Conservation (phyloP, 768 basidiomycete species). For the Collybia sp. region DNA sequence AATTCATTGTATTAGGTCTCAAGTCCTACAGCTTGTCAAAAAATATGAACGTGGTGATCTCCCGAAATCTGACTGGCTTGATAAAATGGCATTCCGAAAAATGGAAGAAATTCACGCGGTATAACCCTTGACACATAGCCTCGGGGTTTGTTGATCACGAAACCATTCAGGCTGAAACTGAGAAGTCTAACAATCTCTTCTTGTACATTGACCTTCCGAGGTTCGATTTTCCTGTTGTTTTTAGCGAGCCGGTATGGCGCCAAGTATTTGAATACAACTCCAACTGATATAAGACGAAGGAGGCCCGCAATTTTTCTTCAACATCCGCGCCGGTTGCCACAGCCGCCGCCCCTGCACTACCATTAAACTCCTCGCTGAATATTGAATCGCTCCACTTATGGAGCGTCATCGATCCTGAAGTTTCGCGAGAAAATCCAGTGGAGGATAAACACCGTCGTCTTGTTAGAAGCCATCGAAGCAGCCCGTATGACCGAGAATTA, state of each 20-base stretch:
- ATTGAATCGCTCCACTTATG: conserved; percentile 52
- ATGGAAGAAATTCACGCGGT: conserved; percentile 95
- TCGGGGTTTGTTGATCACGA: not conserved
- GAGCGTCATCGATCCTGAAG: conserved; percentile 88
- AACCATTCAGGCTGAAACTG: conserved; percentile 68
- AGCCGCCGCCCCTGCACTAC: conserved; percentile 38
- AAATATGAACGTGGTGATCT: conserved; percentile 95
- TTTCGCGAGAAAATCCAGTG: conserved; percentile 89
- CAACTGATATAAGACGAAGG: conserved; percentile 20
- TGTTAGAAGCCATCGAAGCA: conserved; percentile 91
- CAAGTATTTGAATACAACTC: no score
- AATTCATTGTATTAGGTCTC: no score
- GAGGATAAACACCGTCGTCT: conserved; percentile 95
- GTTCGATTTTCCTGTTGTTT: conserved; percentile 97
- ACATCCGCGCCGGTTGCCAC: conserved; percentile 39
- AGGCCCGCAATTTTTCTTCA: conserved; percentile 32
- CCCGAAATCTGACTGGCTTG: conserved; percentile 93
- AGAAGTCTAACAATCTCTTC: conserved; percentile 91
- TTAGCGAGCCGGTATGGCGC: conserved; percentile 69
- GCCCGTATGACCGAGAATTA: conserved; percentile 90
- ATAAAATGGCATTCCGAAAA: conserved; percentile 87
- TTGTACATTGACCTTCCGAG: conserved; percentile 94
- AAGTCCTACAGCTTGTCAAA: conserved; percentile 67
- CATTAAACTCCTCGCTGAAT: conserved; percentile 54
- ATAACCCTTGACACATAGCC: conserved; percentile 3